A percentile compares a stretch with the other conserved stretches of the same genome.
phyloP scores from a whole-genome alignment of 2,329 filamentous ascomycete genomes.

The Neofusicoccum ribis region DNA sequence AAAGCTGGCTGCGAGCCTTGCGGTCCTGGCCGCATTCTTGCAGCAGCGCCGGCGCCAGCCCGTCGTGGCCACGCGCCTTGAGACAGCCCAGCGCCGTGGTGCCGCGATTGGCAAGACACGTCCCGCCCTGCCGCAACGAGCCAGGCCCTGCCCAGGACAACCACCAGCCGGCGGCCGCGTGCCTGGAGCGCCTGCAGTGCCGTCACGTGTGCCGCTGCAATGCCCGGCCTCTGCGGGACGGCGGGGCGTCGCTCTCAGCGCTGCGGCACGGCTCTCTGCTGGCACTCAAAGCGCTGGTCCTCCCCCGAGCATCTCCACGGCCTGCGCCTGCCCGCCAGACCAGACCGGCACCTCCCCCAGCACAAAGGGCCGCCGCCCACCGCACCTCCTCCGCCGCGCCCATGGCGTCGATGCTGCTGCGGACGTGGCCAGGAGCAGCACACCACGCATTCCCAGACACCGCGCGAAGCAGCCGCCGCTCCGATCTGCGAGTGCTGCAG shows the following conservation, averaged over 20 bases:
- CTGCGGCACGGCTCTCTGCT: too few relatives aligned
- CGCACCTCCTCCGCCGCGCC: background rate
- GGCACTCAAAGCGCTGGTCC: too few relatives aligned
- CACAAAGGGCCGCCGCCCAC: too few relatives aligned
- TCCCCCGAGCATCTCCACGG: too few relatives aligned
- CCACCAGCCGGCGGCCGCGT: background rate
- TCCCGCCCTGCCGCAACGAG: background rate
- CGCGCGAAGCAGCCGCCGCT: conserved; percentile 4
- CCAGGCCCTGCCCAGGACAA: background rate
- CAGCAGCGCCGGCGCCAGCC: background rate
- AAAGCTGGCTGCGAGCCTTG: background rate
- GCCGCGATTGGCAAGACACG: background rate
- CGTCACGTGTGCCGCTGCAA: background rate
- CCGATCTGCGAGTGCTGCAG: background rate
- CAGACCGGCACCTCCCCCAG: too few relatives aligned
- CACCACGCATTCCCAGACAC: background rate
- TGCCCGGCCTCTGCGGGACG: too few relatives aligned
- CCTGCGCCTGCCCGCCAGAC: too few relatives aligned
- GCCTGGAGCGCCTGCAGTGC: background rate
- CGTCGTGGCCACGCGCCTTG: background rate
- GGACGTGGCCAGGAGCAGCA: background rate
- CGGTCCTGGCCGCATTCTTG: conserved; percentile 4
- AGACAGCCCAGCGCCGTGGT: background rate
- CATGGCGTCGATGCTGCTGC: background rate
- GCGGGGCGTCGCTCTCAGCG: too few relatives aligned